phyloP scores from a whole-genome alignment of 495 filamentous ascomycete species.

The Aspergillus diversus region DNA sequence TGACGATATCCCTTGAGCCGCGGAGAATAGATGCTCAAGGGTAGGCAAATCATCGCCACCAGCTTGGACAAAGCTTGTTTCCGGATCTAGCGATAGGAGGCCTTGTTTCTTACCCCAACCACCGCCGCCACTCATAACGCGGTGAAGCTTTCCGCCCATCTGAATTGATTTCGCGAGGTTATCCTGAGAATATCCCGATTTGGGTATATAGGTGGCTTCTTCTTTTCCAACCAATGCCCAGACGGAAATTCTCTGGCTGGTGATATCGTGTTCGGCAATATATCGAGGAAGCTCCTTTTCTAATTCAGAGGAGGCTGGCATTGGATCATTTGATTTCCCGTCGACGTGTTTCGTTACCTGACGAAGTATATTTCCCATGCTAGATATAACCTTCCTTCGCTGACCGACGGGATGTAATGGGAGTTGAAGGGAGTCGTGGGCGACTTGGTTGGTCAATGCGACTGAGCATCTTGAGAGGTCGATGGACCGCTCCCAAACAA shows the following conservation, averaged over 20 bases:
- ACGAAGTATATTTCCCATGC: slow-evolving; percentile 84
- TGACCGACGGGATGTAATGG: slow-evolving; percentile 68
- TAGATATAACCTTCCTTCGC: slow-evolving; percentile 62
- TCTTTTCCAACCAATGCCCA: slow-evolving; percentile 71
- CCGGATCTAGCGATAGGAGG: slow-evolving; percentile 79
- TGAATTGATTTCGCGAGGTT: slow-evolving; percentile 29
- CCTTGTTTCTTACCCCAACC: slow-evolving; percentile 90
- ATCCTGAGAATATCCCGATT: slow-evolving; percentile 27
- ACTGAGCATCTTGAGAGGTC: slow-evolving; percentile 40
- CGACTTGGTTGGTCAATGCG: slow-evolving; percentile 21
- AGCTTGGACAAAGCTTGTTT: slow-evolving; percentile 45
- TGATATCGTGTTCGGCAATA: slow-evolving; percentile 52
- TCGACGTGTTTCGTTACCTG: slow-evolving; percentile 57
- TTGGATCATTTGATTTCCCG: slow-evolving; percentile 40
- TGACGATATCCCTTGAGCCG: not conserved
- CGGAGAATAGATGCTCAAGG: slow-evolving; percentile 31
- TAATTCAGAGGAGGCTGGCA: slow-evolving; percentile 76
- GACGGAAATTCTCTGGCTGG: slow-evolving; percentile 59
- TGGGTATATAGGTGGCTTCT: slow-evolving; percentile 22
- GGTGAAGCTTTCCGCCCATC: slow-evolving; percentile 60
- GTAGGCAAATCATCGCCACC: slow-evolving; percentile 17
- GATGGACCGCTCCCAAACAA: slow-evolving; percentile 27
- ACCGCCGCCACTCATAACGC: slow-evolving; percentile 82
- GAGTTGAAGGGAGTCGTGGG: slow-evolving; percentile 38
- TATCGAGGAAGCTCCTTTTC: slow-evolving; percentile 66